Base-by-base conservation (phyloP, 768 basidiomycete species). In the Cystobasidium ongulense region DNA sequence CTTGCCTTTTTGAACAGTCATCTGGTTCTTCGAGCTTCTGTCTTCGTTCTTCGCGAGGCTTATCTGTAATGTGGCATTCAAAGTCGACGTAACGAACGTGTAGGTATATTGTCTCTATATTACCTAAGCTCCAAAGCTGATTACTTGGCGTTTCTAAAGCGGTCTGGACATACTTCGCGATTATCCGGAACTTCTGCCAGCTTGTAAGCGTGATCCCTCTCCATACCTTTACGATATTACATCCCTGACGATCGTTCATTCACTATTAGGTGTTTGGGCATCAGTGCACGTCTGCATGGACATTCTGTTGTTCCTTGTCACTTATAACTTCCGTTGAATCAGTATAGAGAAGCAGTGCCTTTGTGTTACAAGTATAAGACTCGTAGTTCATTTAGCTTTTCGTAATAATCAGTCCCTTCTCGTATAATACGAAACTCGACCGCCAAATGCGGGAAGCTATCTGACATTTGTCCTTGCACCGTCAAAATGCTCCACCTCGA, bases 101-200 rank as follows among this genome's bases (percentile, higher is more conserved):
- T 54, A 71, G n/a, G n/a, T 35, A 11, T 41, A 21, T 17, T 29
- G 57, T 59, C 25, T 8, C 39, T 39, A 39, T 17, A 7, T 7
- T 7, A 39, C 17, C 8, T 7, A 39, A 7, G 39, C 7, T 39
- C 46, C 3, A 50, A 11, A 50, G 21, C 18, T 50, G 46, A 21
- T n/a, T 21, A 3, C 46, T 11, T 3, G 21, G 46, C 18, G 15
- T 64, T 39, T 13, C 63, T 2, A n/a, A 11, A 75, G 82, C 38
- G 83, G 83, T 0, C 70, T 84, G n/a, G 80, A 82, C 63, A 80
- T 82, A 74, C 80, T 84, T 78, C 77, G 81, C 36, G 81, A 82
- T 59, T 82, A 82, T 73, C 82, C 82, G 50, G 79, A 81, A 74
- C 73, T 82, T 0, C 54, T 72, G 0, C 68, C 73, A 23, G 68